phyloP scores from a whole-genome alignment of 306 rosid species.

The Vigna radiata region DNA sequence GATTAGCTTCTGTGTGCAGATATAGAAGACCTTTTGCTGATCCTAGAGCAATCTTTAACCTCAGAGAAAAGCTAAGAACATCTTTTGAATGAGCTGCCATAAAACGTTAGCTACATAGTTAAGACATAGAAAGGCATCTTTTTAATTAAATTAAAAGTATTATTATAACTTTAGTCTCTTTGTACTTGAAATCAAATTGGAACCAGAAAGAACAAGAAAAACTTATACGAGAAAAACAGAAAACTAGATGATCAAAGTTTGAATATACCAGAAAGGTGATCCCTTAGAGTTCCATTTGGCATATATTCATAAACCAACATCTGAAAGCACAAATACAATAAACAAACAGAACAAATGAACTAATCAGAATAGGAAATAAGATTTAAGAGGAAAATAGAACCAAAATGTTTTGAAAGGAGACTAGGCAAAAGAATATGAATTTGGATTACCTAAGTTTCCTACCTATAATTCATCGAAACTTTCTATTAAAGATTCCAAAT shows the following conservation, averaged over 20 bases:
- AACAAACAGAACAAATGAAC: constrained; percentile 29
- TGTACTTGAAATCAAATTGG: constrained; percentile 28
- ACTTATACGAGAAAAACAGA: neutral
- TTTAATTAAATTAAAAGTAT: neutral
- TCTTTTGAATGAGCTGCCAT: constrained; percentile 61
- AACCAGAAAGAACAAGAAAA: constrained; percentile 30
- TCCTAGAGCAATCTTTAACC: constrained; percentile 75
- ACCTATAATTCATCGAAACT: neutral
- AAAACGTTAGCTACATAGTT: constrained; percentile 26
- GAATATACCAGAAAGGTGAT: constrained; percentile 79
- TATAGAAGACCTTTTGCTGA: constrained; percentile 90
- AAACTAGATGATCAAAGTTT: constrained; percentile 26
- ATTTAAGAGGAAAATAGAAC: neutral
- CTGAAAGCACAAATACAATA: constrained; percentile 60
- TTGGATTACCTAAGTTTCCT: constrained; percentile 21
- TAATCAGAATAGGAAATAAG: constrained; percentile 29
- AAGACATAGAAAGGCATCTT: constrained; percentile 4
- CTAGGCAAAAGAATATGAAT: constrained; percentile 7
- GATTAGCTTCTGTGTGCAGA: constrained; percentile 94
- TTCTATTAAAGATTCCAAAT: too few relatives aligned
- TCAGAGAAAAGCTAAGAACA: constrained; percentile 65
- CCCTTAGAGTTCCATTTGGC: constrained; percentile 82
- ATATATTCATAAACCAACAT: constrained; percentile 92
- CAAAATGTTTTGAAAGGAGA: neutral
- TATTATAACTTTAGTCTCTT: neutral